Evolutionary conservation across 768 basidiomycete genomes (phyloP), one percentile per base, ranked within the genome.

Genomic region (Astraeus odoratus): DNA sequence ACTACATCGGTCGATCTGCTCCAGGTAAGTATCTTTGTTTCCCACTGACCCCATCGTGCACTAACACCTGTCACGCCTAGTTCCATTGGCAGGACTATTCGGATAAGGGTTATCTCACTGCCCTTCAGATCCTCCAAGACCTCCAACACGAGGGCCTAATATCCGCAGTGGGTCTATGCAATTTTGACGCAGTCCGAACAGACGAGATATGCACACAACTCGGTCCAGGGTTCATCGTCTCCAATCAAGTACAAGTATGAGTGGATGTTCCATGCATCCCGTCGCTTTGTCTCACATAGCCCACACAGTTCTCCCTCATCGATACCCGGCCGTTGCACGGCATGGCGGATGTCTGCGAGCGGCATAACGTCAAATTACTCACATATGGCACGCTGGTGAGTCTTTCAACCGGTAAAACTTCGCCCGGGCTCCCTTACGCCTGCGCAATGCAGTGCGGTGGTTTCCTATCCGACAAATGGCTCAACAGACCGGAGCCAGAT

Each of bases 371-470:
- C 48, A 88, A 86, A 56, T 67, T 91, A 15, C 64, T 91, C 25
- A 86, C 89, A 30, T 91, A 91, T 51, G 89, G 88, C 15, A 86
- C 88, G 0, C 61, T 91, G 53, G 88, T 88, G 46, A 52, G 80
- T 61, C 19, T 22, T 33, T 23, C 5, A 45, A 9, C 36, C 15
- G n/a, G n/a, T 48, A 18, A 27, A 43, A 44, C 27, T 25, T 40
- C 42, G 16, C n/a, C 12, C 39, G 39, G 25, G n/a, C 2, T 1
- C 42, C 51, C 46, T 38, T 49, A 37, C 55, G 39, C 7, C 8
- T 35, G 19, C 29, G 35, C 18, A 31, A 37, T 51, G 42, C 56
- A 91, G 88, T 90, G 88, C 53, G 88, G 88, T 7, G 88, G 87
- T 3, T 88, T 91, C 57, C 70, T 91, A 35, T 68, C 86, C 3